Conservation (phyloP, 306 rosid species). For the Pterocarpus macrocarpus region DNA sequence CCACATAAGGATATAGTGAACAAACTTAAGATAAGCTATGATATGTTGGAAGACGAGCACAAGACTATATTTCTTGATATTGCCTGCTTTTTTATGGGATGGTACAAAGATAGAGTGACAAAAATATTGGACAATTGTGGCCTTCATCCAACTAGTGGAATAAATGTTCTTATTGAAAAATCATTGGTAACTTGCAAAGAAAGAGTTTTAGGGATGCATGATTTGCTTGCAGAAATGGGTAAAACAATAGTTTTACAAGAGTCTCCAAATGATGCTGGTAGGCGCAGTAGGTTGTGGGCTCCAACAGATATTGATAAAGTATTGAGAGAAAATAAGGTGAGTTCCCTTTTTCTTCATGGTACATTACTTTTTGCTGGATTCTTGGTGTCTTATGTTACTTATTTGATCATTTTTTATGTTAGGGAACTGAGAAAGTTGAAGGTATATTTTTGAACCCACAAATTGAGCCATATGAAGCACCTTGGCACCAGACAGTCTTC, state of each 20-base stretch:
- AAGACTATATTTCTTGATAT: too few relatives aligned
- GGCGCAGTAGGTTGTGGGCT: too few relatives aligned
- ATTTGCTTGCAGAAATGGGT: slow-evolving; percentile 42
- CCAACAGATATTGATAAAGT: too few relatives aligned
- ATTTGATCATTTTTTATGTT: slow-evolving; percentile 1
- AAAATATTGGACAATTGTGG: background rate
- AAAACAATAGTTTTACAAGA: slow-evolving; percentile 3
- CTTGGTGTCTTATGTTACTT: background rate
- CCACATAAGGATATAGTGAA: too few relatives aligned
- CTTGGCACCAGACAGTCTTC: slow-evolving; percentile 23
- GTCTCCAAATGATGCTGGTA: too few relatives aligned
- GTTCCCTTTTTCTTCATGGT: too few relatives aligned
- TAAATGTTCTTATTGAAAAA: slow-evolving; percentile 40
- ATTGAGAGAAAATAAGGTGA: too few relatives aligned
- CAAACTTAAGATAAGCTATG: too few relatives aligned
- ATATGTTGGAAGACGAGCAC: too few relatives aligned
- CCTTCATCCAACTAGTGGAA: background rate
- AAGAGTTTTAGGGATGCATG: slow-evolving; percentile 34
- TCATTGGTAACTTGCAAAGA: slow-evolving; percentile 3
- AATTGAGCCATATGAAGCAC: background rate
- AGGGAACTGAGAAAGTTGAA: slow-evolving; percentile 40
- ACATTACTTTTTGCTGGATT: slow-evolving; percentile 4
- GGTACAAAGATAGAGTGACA: slow-evolving; percentile 12
- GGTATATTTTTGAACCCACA: slow-evolving; percentile 12
- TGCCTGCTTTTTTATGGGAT: too few relatives aligned